A percentile compares a stretch with the other conserved stretches of the same genome.
Evolutionary conservation across 1,139 yeast species (phyloP).

Genomic region (Torulaspora pretoriensis): DNA sequence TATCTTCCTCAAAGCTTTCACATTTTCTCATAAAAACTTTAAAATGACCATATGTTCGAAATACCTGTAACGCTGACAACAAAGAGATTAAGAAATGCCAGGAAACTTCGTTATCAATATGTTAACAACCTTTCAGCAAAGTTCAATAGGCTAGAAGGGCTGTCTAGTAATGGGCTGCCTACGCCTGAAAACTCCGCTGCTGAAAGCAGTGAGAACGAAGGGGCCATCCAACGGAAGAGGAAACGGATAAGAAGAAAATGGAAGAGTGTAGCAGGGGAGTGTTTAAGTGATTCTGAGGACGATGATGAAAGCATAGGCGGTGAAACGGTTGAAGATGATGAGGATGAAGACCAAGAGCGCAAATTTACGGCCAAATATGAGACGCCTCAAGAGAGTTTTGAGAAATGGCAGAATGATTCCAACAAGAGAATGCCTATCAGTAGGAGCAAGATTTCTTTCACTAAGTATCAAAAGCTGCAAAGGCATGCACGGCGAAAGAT

Average conservation of each 20-base stretch:
- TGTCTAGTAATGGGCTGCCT: constrained; percentile 17
- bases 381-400: constrained; percentile 33
- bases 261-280: constrained; percentile 21
- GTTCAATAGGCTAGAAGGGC: constrained; percentile 16
- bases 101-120: constrained; percentile 32
- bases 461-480: constrained; percentile 19
- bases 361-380: constrained; percentile 25
- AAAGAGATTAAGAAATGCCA: constrained; percentile 18
- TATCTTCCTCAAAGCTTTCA: neutral
- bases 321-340: constrained; percentile 13
- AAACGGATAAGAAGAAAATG: constrained; percentile 17
- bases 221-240: constrained; percentile 9
- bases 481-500: constrained; percentile 19
- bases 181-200: constrained; percentile 32
- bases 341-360: constrained; percentile 24
- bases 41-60: constrained; percentile 29
- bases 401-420: constrained; percentile 28
- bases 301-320: constrained; percentile 8
- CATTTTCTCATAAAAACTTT: neutral
- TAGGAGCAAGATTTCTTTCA: constrained; percentile 19
- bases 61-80: constrained; percentile 25
- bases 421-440: constrained; percentile 20
- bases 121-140: constrained; percentile 23
- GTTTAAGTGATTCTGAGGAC: constrained; percentile 17
- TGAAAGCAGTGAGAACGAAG: constrained; percentile 24